Evolutionary conservation across 2,329 filamentous ascomycete species (phyloP).

Genomic region (Huntiella savannae): DNA sequence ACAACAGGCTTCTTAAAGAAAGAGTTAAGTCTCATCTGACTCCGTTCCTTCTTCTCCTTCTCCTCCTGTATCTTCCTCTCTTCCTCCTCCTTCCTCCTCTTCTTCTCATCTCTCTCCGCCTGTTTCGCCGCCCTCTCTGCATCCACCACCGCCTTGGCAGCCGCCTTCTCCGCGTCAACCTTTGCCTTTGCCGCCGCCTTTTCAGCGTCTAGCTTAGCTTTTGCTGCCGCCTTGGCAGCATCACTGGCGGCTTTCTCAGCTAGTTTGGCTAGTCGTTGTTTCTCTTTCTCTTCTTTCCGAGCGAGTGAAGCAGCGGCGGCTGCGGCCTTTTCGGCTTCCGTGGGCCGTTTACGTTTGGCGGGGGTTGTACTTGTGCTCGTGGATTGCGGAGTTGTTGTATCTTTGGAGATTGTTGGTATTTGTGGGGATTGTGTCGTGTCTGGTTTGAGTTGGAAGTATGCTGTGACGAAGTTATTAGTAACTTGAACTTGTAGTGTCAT

Average conservation of each 20-base stretch:
- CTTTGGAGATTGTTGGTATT: neutral
- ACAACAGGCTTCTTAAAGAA: conserved; percentile 27
- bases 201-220: conserved; percentile 18
- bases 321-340: conserved; percentile 22
- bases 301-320: conserved; percentile 18
- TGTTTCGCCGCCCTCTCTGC: conserved; percentile 23
- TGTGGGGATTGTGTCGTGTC: neutral
- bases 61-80: conserved; percentile 21
- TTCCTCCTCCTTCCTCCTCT: conserved; percentile 31
- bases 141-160: conserved; percentile 23
- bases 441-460: neutral
- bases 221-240: conserved; percentile 21
- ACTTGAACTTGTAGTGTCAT: neutral
- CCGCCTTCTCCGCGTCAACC: conserved; percentile 20
- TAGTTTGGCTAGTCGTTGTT: conserved; percentile 17
- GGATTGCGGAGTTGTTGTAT: conserved; percentile 15
- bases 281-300: conserved; percentile 20
- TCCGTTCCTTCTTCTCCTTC: conserved; percentile 31
- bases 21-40: conserved; percentile 26
- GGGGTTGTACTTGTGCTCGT: conserved; percentile 10
- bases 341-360: conserved; percentile 26
- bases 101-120: conserved; percentile 27
- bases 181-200: conserved; percentile 15
- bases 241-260: conserved; percentile 18
- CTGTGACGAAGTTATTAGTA: neutral